Conservation (phyloP, 1,284 basidiomycete species). For the Heliocybe sulcata region DNA sequence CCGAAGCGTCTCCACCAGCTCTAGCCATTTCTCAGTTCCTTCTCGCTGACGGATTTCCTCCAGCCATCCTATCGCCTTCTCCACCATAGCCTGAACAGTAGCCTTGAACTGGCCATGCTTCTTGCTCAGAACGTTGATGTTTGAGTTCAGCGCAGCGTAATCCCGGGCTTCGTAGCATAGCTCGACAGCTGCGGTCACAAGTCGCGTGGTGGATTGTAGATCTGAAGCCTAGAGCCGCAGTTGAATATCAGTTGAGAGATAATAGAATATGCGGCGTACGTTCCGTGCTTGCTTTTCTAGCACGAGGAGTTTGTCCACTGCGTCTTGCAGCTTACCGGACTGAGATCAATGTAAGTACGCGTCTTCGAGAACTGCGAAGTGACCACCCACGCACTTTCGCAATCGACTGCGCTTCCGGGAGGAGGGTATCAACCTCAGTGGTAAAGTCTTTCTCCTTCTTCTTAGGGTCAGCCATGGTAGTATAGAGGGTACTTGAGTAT, state of each 20-base stretch:
- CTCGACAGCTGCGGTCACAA: slow-evolving; percentile 70
- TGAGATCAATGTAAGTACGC: slow-evolving; percentile 19
- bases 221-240: slow-evolving; percentile 74
- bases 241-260: background rate
- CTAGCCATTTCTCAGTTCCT: slow-evolving; percentile 75
- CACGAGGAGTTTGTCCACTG: slow-evolving; percentile 82
- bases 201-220: slow-evolving; percentile 81
- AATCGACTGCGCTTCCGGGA: slow-evolving; percentile 48
- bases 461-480: slow-evolving; percentile 71
- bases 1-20: slow-evolving; percentile 84
- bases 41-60: slow-evolving; percentile 64
- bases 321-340: slow-evolving; percentile 77
- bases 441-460: slow-evolving; percentile 78
- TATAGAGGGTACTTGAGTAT: slow-evolving; percentile 14
- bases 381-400: slow-evolving; percentile 39
- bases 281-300: slow-evolving; percentile 98
- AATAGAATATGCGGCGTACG: slow-evolving; percentile 36
- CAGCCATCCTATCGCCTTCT: slow-evolving; percentile 77
- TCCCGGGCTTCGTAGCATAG: slow-evolving; percentile 71
- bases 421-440: slow-evolving; percentile 55
- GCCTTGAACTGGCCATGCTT: slow-evolving; percentile 98
- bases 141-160: slow-evolving; percentile 65
- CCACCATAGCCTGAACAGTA: slow-evolving; percentile 86
- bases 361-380: background rate
- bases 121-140: slow-evolving; percentile 76